A percentile compares a stretch with the other conserved stretches of the same genome.
phyloP scores from a whole-genome alignment of 1,284 basidiomycete species.

The Marasmius oreades region DNA sequence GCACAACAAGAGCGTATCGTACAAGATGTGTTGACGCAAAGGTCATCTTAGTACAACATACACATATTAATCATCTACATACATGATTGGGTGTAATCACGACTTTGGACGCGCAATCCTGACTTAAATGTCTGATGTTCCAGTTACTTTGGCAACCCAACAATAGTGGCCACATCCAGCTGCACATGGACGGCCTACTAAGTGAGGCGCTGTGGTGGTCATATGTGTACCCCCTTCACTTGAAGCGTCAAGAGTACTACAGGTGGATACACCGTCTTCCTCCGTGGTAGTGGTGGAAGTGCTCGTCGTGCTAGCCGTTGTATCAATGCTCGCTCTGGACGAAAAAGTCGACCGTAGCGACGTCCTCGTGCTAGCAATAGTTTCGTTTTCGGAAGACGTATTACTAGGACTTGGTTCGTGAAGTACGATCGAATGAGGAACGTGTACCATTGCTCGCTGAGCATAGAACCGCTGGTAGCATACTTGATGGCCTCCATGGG shows the following conservation, averaged over 20 bases:
- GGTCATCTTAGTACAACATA: neutral
- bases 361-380: conserved; percentile 17
- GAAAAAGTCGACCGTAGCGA: conserved; percentile 2
- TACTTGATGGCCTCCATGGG: conserved; percentile 72
- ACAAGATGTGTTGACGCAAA: conserved; percentile 43
- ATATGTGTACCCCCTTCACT: conserved; percentile 3
- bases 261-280: conserved; percentile 3
- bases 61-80: no score
- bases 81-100: no score
- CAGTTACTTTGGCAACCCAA: conserved; percentile 39
- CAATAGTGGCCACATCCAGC: conserved; percentile 66
- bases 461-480: conserved; percentile 68
- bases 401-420: conserved; percentile 13
- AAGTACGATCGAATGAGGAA: conserved; percentile 12
- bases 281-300: neutral
- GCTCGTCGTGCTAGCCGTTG: neutral
- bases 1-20: conserved; percentile 71
- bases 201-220: neutral
- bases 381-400: conserved; percentile 16
- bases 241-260: conserved; percentile 4
- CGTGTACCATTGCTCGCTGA: conserved; percentile 47
- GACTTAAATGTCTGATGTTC: neutral
- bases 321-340: conserved; percentile 3
- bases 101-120: no score
- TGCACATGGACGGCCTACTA: conserved; percentile 54